phyloP scores from a whole-genome alignment of 2,329 filamentous ascomycete genomes.

The Cercospora janseana region DNA sequence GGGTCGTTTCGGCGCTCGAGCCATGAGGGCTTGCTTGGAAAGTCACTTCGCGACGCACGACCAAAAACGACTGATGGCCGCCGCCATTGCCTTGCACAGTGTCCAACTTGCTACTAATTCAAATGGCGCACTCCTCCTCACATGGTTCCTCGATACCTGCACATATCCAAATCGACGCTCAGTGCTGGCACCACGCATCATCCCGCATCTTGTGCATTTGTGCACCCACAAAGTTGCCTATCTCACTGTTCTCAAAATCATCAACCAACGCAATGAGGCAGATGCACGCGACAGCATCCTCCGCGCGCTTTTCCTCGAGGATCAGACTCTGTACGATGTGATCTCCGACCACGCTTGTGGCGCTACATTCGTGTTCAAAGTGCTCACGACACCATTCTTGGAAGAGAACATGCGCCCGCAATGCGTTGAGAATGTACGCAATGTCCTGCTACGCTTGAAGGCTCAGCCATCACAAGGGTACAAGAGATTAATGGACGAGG shows the following conservation, averaged over 20 bases:
- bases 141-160: conserved; percentile 98
- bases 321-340: conserved; percentile 85
- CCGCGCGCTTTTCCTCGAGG: conserved; percentile 89
- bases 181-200: conserved; percentile 85
- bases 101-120: conserved; percentile 94
- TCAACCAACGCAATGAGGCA: conserved; percentile 93
- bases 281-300: conserved; percentile 89
- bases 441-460: conserved; percentile 83
- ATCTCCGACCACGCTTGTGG: conserved; percentile 88
- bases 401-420: conserved; percentile 86
- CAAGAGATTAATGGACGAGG: conserved; percentile 98
- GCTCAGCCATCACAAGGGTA: conserved; percentile 93
- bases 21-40: conserved; percentile 94
- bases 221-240: conserved; percentile 99
- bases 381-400: conserved; percentile 94
- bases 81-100: conserved; percentile 92
- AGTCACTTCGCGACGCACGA: conserved; percentile 94
- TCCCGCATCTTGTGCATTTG: conserved; percentile 88
- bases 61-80: conserved; percentile 91
- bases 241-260: conserved; percentile 93
- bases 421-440: conserved; percentile 88
- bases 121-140: conserved; percentile 88
- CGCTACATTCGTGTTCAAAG: conserved; percentile 96
- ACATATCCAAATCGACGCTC: conserved; percentile 89
- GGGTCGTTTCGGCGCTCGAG: conserved; percentile 88